These are phyloP conservation scores for Nepenthes mirabilis DNA, from an alignment of 148 eudicot genomes.

Conservation along the genomic window DNA sequence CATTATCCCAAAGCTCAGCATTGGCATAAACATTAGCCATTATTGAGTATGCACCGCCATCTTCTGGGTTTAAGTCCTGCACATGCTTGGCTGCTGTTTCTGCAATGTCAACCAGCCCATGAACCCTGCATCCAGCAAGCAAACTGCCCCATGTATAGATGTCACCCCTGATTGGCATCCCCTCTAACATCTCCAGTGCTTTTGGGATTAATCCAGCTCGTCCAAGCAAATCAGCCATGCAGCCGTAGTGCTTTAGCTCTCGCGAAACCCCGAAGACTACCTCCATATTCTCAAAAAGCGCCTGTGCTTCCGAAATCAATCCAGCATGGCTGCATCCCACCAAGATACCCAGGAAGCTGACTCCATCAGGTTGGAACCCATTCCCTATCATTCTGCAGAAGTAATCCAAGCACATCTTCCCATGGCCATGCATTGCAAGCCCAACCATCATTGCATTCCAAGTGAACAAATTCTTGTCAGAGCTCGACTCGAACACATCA, in stretches of 20 bases:
- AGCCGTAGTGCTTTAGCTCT: slow-evolving; percentile 79
- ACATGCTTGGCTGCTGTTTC: slow-evolving; percentile 52
- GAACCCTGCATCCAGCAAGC: slow-evolving; percentile 69
- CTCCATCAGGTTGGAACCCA: slow-evolving; percentile 56
- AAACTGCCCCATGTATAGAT: slow-evolving; percentile 72
- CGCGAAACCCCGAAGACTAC: slow-evolving; percentile 31
- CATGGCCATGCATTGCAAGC: slow-evolving; percentile 68
- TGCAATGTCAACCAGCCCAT: slow-evolving; percentile 58
- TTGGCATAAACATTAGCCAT: slow-evolving; percentile 67
- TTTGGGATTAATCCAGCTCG: slow-evolving; percentile 67
- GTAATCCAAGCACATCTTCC: slow-evolving; percentile 36
- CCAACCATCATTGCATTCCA: slow-evolving; percentile 81
- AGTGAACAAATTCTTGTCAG: slow-evolving; percentile 39
- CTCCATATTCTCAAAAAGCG: slow-evolving; percentile 45
- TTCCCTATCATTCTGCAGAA: slow-evolving; percentile 44
- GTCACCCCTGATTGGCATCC: slow-evolving; percentile 62
- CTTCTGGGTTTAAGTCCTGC: slow-evolving; percentile 51
- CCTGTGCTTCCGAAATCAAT: slow-evolving; percentile 43
- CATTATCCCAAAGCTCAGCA: slow-evolving; percentile 65
- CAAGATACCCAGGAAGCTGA: slow-evolving; percentile 56
- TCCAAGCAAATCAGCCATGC: slow-evolving; percentile 79
- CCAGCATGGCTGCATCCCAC: slow-evolving; percentile 86
- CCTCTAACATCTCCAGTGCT: slow-evolving; percentile 54
- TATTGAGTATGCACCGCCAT: slow-evolving; percentile 65
- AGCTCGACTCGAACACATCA: slow-evolving; percentile 37